Evolutionary conservation across 345 rosid species (phyloP).

Genomic region (Psidium guajava): DNA sequence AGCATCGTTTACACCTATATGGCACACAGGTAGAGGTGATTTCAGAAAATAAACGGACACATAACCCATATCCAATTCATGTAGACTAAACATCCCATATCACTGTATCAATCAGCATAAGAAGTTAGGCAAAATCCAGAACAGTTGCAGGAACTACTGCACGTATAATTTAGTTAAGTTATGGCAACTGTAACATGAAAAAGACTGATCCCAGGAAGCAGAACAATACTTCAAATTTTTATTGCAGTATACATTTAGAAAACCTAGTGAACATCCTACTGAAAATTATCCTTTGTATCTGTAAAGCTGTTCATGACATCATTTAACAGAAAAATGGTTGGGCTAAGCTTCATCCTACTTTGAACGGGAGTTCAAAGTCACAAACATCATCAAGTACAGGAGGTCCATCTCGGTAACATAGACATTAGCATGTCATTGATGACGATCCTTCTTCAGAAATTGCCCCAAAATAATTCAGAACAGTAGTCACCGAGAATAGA

Average conservation of each 20-base stretch:
- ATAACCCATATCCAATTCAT: not conserved
- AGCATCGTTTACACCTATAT: not conserved
- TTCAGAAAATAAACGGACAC: not conserved
- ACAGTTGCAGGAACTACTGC: not conserved
- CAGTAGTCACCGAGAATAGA: not conserved
- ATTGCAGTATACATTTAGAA: not conserved
- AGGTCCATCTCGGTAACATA: not conserved
- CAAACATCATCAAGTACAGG: not conserved
- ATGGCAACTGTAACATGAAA: not conserved
- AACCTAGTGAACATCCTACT: not conserved
- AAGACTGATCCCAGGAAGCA: not conserved
- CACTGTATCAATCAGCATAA: not conserved
- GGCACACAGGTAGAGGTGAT: not conserved
- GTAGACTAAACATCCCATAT: not conserved
- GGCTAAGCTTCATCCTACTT: not conserved
- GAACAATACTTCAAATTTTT: not conserved
- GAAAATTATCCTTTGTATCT: not conserved
- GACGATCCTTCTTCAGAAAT: not conserved
- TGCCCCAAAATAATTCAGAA: not conserved
- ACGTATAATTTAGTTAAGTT: not conserved
- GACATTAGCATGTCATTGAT: not conserved
- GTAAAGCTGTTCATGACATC: not conserved
- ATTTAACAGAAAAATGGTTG: not conserved
- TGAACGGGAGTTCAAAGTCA: not conserved
- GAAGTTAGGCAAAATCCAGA: not conserved